These are phyloP conservation scores for Ophiocordyceps sinensis DNA, from an alignment of 2,329 filamentous ascomycete genomes.

Conservation along the genomic window DNA sequence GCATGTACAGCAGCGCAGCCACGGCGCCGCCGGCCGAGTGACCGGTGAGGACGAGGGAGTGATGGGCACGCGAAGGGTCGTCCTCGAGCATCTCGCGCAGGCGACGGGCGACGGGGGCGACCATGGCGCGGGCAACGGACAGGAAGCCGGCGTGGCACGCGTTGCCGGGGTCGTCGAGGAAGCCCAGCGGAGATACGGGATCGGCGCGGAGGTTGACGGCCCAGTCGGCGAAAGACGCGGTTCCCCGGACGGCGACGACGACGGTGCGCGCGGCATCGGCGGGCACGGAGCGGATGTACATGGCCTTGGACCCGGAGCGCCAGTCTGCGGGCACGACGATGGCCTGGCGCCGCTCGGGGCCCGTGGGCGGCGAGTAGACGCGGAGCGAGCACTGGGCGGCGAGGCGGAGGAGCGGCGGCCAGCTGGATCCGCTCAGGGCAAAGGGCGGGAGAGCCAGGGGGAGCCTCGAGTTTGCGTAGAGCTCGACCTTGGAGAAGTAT, in stretches of 20 bases:
- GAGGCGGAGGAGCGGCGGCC: slow-evolving; percentile 60
- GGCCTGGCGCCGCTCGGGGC: slow-evolving; percentile 47
- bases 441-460: slow-evolving; percentile 53
- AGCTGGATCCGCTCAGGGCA: slow-evolving; percentile 38
- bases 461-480: slow-evolving; percentile 65
- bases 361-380: slow-evolving; percentile 53
- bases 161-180: slow-evolving; percentile 66
- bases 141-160: slow-evolving; percentile 72
- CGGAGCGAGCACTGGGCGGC: slow-evolving; percentile 65
- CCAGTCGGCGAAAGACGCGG: slow-evolving; percentile 73
- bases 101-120: slow-evolving; percentile 55
- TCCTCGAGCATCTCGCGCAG: slow-evolving; percentile 58
- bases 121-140: slow-evolving; percentile 59
- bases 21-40: slow-evolving; percentile 80
- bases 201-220: slow-evolving; percentile 63
- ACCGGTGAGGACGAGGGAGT: slow-evolving; percentile 68
- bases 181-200: slow-evolving; percentile 49
- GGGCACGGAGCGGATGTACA: slow-evolving; percentile 69
- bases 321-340: slow-evolving; percentile 61
- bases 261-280: slow-evolving; percentile 67
- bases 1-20: slow-evolving; percentile 62
- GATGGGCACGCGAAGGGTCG: slow-evolving; percentile 48
- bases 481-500: slow-evolving; percentile 62
- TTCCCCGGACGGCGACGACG: slow-evolving; percentile 73
- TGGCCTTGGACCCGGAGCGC: slow-evolving; percentile 64